Base-by-base conservation (phyloP, 805 yeast species). In the Metschnikowia colocasiae region DNA sequence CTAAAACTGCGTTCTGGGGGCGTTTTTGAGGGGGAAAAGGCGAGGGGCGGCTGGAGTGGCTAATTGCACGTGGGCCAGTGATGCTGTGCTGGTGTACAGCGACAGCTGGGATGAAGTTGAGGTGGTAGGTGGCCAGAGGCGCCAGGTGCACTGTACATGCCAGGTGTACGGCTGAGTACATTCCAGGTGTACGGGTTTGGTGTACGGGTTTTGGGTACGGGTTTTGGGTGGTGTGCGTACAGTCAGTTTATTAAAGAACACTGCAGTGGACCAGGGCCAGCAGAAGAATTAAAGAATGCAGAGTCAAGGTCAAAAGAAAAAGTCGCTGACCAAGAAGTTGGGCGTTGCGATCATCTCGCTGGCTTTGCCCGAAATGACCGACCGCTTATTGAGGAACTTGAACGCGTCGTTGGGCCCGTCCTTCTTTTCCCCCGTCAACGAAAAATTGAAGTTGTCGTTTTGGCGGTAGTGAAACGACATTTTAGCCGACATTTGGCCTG, bases 311-410 rank as follows among this genome's bases (percentile, higher is more conserved):
- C 40, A 72, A 51, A 71, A 66, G 56, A 71, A 68, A 51, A 72
- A 72, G 47, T 73, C 77, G 52, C 70, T 70, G 53, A 72, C 66
- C 51, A 71, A 56, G 47, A 73, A 68, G 40, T 64, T 69, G 22
- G 73, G 68, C 25, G 69, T 61, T 43, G 75, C 65, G 46, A 73
- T 67, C 72, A 71, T 72, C 58, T 71, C 76, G 47, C 73, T 68
- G 45, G 74, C 73, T 51, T 63, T 67, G 39, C 76, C 76, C 26
- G 67, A 57, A 36, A 71, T 54, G 40, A 71, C 60, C 33, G 71
- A 64, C 43, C 65, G 55, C 43, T 63, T 64, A 50, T 69, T 72
- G 53, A 72, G 59, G 34, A 68, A 59, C 53, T 61, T 65, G 42
- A 58, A 59, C 26, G 66, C 54, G 43, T 69, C 70, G 44, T 63